Evolutionary conservation across 139 green algal genomes (phyloP), one percentile per base, ranked within the genome.

Genomic region (Tetradesmus lagerheimii): DNA sequence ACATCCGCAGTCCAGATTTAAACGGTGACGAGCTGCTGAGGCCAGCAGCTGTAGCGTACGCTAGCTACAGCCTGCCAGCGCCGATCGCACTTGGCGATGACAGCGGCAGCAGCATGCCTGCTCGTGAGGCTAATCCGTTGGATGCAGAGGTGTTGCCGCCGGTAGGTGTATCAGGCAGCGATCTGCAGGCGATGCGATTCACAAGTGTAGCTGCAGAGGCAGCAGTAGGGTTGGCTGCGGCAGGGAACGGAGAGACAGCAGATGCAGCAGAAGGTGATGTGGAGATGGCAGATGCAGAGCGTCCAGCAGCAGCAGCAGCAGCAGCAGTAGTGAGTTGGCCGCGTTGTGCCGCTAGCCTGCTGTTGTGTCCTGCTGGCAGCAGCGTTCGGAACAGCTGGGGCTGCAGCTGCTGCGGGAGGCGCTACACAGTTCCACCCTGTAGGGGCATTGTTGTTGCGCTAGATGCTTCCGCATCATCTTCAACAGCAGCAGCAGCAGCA

Each of bases 81-180:
- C 85, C 85, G 1, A 35, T 89, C 35, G n/a, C 41, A 29, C 34
- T 35, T 31, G 34, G 4, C 27, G 64, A 18, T 31, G 25, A 77
- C 5, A 43, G 71, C 27, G 31, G 78, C 39, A 29, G n/a, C 18
- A 53, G 15, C 37, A 66, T 83, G 34, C 87, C 87, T 2, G 53
- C 78, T 6, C 53, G 87, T 2, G 87, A 90, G 87, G 12, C 43
- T 20, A 90, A 90, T 39, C 87, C 87, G 34, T 37, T 90, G 34
- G 57, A 76, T 39, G 4, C 57, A 0, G 53, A 38, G 18, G 15
- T 29, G 50, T 39, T 78, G 53, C 47, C 53, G 14, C 18, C 39
- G 50, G 87, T 78, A 2, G 41, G 20, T 27, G 31, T 90, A 6
- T 37, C 87, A 20, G 87, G 87, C 23, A 12, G 71, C 25, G 87